Base-by-base conservation (phyloP, 73 alveolate species). In the Paramecium sonneborni region DNA sequence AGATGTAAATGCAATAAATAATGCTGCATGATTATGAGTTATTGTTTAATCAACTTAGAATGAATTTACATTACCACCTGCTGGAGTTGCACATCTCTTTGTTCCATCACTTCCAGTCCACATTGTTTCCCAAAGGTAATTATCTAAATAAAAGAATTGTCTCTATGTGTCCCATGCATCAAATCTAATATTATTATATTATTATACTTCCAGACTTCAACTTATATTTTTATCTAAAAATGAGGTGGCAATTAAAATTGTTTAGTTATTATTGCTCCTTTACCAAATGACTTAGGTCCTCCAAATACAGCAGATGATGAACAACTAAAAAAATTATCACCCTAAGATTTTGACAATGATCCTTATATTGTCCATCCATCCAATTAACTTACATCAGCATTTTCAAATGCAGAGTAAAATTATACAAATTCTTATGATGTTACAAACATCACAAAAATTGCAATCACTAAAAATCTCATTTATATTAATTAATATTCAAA, bases 71-170 rank as follows among this genome's bases (percentile, higher is more conserved):
- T 62, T 62, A 2, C 84, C 84, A 62, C 84, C 84, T 30, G 84
- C 84, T 11, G 84, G 84, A 12, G 84, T 62, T 30, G 44, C 48
- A 26, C 84, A 62, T 62, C 44, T 11, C 48, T 62, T 62, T 12
- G 84, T 62, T 26, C 84, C 84, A 26, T 62, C 84, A 62, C 84
- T 62, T 62, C 44, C 84, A 26, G 68, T 30, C 84, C 84, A 62
- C 44, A 30, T 30, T 23, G 84, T 62, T 62, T 62, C 84, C 84
- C 84, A 62, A 62, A 62, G 39, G 44, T 62, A 62, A 32, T 62
- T 62, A 62, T 62, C 84, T 6, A 62, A 30, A 62, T 62, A 62
- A 15, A 62, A 62, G 84, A 62, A 62, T 12, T 62, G 24, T 62
- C 84, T 62, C 30, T 62, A 62, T 11, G 44, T 32, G 5, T 62